Base-by-base conservation (phyloP, 1,284 basidiomycete genomes). In the Tausonia pullulans region DNA sequence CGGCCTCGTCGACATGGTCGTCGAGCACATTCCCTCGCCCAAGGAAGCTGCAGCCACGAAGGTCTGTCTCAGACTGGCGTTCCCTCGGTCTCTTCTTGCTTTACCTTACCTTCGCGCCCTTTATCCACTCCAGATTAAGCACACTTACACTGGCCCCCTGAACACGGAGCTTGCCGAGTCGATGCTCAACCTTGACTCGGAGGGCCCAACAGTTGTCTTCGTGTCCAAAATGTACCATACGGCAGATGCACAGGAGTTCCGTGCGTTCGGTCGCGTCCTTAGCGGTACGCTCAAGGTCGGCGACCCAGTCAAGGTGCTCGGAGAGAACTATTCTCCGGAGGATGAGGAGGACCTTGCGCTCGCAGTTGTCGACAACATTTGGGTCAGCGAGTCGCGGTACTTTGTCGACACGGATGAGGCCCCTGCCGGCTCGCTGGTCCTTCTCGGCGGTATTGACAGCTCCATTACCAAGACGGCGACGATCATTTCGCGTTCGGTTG, bases 321-420 rank as follows among this genome's bases (percentile, higher is more conserved):
- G 96, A 64, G 95, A 98, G 75, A 90, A 90, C 0, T 99, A 93
- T 75, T 95, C 93, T 9, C 87, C 89, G 11, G 94, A 98, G 72
- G 96, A 98, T 72, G 95, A 98, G 77, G 96, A 99, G 77, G 96
- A 99, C 74, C 95, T 98, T 91, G 83, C 87, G 72, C 84, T 86
- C 68, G 86, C 84, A n/a, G 82, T 80, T 3, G 84, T 98, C 5
- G 92, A 96, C 70, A 86, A 87, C 66, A 81, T 98, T 46, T 90
- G 90, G 87, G 84, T 98, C 67, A 84, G 83, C 74, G 89, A 98
- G 79, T 85, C 94, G 27, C 82, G 96, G 85, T 98, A 98, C 74
- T 86, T 87, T 69, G 86, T 98, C 64, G 89, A 90, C 5, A 83
- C 87, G 7, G 87, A 91, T 50, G 90, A 90, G 72, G 85, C 90